These are phyloP conservation scores for Scytalidium sp. DNA, from an alignment of 2,329 filamentous ascomycete genomes.

Conservation along the genomic window DNA sequence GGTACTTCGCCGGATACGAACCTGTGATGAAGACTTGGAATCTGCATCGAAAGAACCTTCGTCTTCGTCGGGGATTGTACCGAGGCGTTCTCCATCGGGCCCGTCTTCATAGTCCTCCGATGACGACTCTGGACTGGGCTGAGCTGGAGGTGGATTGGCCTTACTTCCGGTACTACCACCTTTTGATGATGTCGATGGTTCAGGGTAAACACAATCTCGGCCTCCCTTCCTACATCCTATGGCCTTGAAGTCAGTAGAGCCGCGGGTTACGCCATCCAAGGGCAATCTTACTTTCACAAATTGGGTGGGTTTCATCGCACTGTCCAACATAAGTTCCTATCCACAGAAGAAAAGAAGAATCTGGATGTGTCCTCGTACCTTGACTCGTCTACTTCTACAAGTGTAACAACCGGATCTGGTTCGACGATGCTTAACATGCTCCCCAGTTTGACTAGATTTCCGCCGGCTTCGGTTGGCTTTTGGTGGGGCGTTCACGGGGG, in stretches of 20 bases:
- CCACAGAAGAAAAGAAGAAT: not conserved
- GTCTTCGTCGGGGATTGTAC: slow-evolving; percentile 54
- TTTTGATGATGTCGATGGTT: slow-evolving; percentile 46
- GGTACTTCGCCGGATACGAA: slow-evolving; percentile 32
- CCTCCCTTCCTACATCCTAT: slow-evolving; percentile 87
- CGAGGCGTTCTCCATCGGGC: slow-evolving; percentile 42
- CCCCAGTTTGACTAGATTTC: slow-evolving; percentile 21
- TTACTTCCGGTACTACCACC: slow-evolving; percentile 11
- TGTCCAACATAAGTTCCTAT: slow-evolving; percentile 38
- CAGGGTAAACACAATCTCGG: slow-evolving; percentile 87
- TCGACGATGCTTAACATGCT: slow-evolving; percentile 80
- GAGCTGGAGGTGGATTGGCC: slow-evolving; percentile 32
- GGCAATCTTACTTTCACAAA: slow-evolving; percentile 68
- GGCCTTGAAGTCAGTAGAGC: slow-evolving; percentile 18
- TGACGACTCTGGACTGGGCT: slow-evolving; percentile 44
- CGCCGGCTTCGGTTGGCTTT: slow-evolving; percentile 20
- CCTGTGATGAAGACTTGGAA: slow-evolving; percentile 20
- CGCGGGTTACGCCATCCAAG: not conserved
- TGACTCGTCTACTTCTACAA: slow-evolving; percentile 84
- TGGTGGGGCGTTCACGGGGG: slow-evolving; percentile 6
- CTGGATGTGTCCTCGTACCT: slow-evolving; percentile 42
- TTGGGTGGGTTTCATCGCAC: slow-evolving; percentile 87
- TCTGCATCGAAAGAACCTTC: slow-evolving; percentile 29
- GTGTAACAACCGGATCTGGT: slow-evolving; percentile 94
- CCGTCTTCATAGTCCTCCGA: slow-evolving; percentile 51